phyloP scores from a whole-genome alignment of 2,329 filamentous ascomycete species.

The Phaeosphaeria sp. region DNA sequence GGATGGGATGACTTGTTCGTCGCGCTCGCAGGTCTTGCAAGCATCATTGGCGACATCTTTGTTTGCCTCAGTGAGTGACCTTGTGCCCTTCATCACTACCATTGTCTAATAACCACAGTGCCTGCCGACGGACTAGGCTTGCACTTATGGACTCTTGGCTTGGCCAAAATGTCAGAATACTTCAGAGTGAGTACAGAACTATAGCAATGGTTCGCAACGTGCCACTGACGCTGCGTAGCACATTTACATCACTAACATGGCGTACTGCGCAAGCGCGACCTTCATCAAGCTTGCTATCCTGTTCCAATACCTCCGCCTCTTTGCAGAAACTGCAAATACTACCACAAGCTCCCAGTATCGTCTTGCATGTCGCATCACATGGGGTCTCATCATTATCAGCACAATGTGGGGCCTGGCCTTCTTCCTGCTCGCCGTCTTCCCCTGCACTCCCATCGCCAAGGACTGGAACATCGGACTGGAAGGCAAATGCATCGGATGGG shows the following conservation, averaged over 20 bases:
- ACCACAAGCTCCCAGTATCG: slow-evolving; percentile 13
- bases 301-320: slow-evolving; percentile 47
- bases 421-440: slow-evolving; percentile 38
- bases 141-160: slow-evolving; percentile 37
- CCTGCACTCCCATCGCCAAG: slow-evolving; percentile 37
- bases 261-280: slow-evolving; percentile 39
- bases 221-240: slow-evolving; percentile 23
- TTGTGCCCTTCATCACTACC: not conserved
- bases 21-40: slow-evolving; percentile 32
- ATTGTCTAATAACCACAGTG: slow-evolving; percentile 29
- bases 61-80: slow-evolving; percentile 40
- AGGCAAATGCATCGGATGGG: slow-evolving; percentile 45
- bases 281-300: slow-evolving; percentile 49
- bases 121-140: slow-evolving; percentile 41
- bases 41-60: slow-evolving; percentile 33
- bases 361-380: slow-evolving; percentile 24
- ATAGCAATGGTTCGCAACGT: not conserved
- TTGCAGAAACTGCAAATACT: slow-evolving; percentile 27
- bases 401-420: slow-evolving; percentile 42
- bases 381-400: slow-evolving; percentile 28
- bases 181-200: slow-evolving; percentile 32
- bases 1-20: slow-evolving; percentile 49
- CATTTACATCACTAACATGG: slow-evolving; percentile 39
- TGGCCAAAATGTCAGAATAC: slow-evolving; percentile 22
- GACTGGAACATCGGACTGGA: slow-evolving; percentile 33